Base-by-base conservation (phyloP, 192 early-diverging fungal species). In the Coemansia umbellata region DNA sequence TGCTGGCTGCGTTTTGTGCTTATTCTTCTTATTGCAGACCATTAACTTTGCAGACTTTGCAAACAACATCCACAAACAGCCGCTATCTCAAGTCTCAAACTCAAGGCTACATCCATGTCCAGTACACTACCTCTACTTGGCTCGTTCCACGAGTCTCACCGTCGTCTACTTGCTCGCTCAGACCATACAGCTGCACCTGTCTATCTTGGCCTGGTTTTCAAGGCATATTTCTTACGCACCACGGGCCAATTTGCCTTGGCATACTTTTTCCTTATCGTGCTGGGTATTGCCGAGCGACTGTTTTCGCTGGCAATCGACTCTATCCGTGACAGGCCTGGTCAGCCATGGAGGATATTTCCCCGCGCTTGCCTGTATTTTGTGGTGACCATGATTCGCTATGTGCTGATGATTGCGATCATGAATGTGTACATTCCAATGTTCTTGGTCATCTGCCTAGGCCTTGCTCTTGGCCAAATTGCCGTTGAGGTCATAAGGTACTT, bases 331-430 rank as follows among this genome's bases (percentile, higher is more conserved):
- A 74, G 67, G 71, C 71, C 63, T n/a, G 60, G 71, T 9, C 71
- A 74, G 55, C 71, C 71, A 13, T 74, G 71, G 71, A 44, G 71
- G 51, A 74, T 74, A 47, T 63, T 74, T 22, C 71, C 64, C 10
- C 71, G 71, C n/a, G 71, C 63, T 10, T 74, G 71, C 45, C 26
- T 67, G 37, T 74, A 74, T 60, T 74, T 50, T 45, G 63, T 74
- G n/a, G 53, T 63, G 4, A 74, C 71, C 6, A 55, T 74, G 21
- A 59, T 67, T 31, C 63, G 71, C 47, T 74, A 74, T 42, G 64
- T 74, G 35, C 52, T 74, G 47, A 74, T 74, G 71, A 74, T 74
- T 27, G 71, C 64, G 3, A 59, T 74, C 44, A 74, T 74, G 71
- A 44, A 50, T 26, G 36, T n/a, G 5, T 59, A 63, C 17, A 54